These are phyloP conservation scores for Wickerhamiella domercqiae DNA, from an alignment of 805 yeast species.

Conservation along the genomic window DNA sequence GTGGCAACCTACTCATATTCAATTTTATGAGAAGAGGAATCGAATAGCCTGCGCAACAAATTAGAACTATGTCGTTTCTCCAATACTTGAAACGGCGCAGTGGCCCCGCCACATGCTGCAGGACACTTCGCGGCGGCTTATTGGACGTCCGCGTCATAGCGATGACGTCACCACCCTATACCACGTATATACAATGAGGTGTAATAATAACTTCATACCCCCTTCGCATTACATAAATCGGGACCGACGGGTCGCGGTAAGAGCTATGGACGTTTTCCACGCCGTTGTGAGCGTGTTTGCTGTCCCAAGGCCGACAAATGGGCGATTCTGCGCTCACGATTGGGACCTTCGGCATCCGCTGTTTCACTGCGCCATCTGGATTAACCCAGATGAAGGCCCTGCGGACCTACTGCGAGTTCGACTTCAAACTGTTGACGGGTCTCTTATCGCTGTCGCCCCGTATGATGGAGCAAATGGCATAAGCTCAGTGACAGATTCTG, in stretches of 20 bases:
- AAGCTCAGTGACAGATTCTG: conserved; percentile 22
- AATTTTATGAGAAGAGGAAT: too few relatives aligned
- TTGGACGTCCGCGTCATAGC: too few relatives aligned
- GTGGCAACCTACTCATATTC: too few relatives aligned
- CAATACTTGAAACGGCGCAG: too few relatives aligned
- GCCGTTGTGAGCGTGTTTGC: conserved; percentile 12
- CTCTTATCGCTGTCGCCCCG: conserved; percentile 26
- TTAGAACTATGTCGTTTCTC: too few relatives aligned
- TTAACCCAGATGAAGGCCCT: conserved; percentile 12
- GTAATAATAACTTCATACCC: too few relatives aligned
- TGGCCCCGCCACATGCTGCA: too few relatives aligned
- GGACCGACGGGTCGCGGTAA: background rate
- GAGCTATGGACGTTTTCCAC: conserved; percentile 3
- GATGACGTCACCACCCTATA: too few relatives aligned
- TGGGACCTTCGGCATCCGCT: conserved; percentile 9
- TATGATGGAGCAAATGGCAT: conserved; percentile 22
- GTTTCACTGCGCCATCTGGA: conserved; percentile 8
- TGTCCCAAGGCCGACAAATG: conserved; percentile 9
- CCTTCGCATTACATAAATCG: background rate
- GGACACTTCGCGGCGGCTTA: too few relatives aligned
- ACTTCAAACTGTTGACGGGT: conserved; percentile 21
- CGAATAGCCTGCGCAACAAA: too few relatives aligned
- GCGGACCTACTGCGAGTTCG: conserved; percentile 15
- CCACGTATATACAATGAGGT: too few relatives aligned
- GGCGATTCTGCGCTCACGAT: conserved; percentile 7